phyloP scores from a whole-genome alignment of 257 asterid species.

The Cynanchum wilfordii region DNA sequence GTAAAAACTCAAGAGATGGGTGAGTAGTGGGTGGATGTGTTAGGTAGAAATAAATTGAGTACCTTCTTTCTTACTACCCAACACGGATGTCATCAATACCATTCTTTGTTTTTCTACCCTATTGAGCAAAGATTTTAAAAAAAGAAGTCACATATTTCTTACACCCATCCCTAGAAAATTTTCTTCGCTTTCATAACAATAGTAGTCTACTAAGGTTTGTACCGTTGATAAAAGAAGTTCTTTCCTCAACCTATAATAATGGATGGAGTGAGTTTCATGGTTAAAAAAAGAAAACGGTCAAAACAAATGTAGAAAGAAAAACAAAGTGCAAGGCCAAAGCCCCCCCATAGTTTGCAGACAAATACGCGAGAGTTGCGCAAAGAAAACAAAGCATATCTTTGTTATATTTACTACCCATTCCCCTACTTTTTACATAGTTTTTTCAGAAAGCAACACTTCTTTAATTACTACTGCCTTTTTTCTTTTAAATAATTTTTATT shows the following conservation, averaged over 20 bases:
- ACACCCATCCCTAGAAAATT: not conserved
- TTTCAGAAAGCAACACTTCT: not conserved
- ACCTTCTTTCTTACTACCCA: too few relatives aligned
- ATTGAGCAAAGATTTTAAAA: too few relatives aligned
- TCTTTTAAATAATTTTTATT: not conserved
- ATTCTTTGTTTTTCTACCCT: too few relatives aligned
- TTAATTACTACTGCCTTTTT: not conserved
- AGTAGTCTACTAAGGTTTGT: too few relatives aligned
- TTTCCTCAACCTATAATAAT: too few relatives aligned
- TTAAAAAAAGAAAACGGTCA: not conserved
- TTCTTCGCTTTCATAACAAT: not conserved
- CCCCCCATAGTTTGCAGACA: conserved; percentile 3
- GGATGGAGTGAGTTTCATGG: not conserved
- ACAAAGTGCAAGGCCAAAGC: too few relatives aligned
- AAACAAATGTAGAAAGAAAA: not conserved
- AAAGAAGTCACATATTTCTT: too few relatives aligned
- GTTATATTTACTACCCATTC: not conserved
- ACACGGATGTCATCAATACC: not conserved
- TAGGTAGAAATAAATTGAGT: not conserved
- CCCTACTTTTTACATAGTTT: conserved; percentile 1
- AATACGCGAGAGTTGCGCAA: conserved; percentile 24
- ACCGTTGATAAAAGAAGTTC: too few relatives aligned
- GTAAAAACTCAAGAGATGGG: too few relatives aligned
- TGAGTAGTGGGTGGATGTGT: not conserved
- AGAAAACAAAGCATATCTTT: conserved; percentile 27